Base-by-base conservation (phyloP, 2,329 filamentous ascomycete species). In the Malbranchea cinnamomea region DNA sequence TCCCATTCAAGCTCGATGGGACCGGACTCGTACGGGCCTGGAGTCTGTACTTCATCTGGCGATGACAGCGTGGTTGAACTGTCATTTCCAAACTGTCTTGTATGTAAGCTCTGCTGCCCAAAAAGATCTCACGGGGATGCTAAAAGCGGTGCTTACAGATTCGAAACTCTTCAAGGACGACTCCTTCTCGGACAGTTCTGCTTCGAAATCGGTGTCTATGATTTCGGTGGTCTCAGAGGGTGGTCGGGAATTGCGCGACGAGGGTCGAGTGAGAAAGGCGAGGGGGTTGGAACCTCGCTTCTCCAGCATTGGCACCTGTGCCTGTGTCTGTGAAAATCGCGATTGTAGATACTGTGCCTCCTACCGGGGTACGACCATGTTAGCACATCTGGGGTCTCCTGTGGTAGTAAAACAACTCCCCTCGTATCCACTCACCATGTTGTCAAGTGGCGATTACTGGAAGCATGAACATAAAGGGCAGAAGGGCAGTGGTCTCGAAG, bases 61-160 rank as follows among this genome's bases (percentile, higher is more conserved):
- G 82, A 85, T 10, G 84, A 93, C 24, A 91, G 63, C 4, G 85
- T 92, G 5, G 82, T 87, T 52, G 84, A 72, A 59, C 81, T 91
- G 37, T 72, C 73, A 31, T 43, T 42, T n/a, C 40, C 45, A 28
- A 49, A 40, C 46, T 49, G 20, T 17, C 11, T 30, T 5, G 9
- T 26, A 15, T 9, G 32, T 30, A 17, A 21, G 27, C 8, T 10
- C 14, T 13, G 20, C 10, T 8, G 16, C 13, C 14, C 8, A 10
- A 4, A 8, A 22, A 22, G 11, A 11, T 9, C 13, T 18, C 5
- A 19, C 16, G 22, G 14, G 12, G 13, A 6, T 8, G 14, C 13
- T 8, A 15, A 11, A 10, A 4, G n/a, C 5, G 15, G 20, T 3
- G 39, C 44, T 33, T 41, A 46, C 41, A 21, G 48, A 44, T 35